These are phyloP conservation scores for Didymellaceae sp. DNA, from an alignment of 2,329 filamentous ascomycete species.

Conservation along the genomic window DNA sequence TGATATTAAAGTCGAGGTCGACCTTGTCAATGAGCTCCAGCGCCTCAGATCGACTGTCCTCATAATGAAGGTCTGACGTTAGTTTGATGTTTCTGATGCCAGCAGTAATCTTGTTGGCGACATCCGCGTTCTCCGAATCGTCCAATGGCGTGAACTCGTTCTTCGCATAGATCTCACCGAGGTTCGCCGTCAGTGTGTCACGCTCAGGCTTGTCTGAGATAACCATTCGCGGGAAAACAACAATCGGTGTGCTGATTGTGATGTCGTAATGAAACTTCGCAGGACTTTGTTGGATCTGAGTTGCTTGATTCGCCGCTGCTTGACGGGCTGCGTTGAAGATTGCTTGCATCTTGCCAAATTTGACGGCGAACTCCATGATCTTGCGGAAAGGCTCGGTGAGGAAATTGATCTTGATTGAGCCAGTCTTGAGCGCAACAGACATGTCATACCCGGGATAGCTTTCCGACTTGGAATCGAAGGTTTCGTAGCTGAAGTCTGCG, in stretches of 20 bases:
- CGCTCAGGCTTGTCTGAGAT: conserved; percentile 71
- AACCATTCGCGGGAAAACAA: conserved; percentile 87
- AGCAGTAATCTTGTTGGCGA: conserved; percentile 87
- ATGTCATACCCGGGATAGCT: conserved; percentile 94
- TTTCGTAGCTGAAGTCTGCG: conserved; percentile 97
- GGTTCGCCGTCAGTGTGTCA: conserved; percentile 87
- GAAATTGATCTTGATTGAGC: conserved; percentile 96
- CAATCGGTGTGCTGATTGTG: conserved; percentile 90
- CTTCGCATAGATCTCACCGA: conserved; percentile 96
- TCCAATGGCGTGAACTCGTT: conserved; percentile 89
- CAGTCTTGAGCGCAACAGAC: conserved; percentile 86
- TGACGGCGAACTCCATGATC: conserved; percentile 96
- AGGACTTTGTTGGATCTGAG: conserved; percentile 87
- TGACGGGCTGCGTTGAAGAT: conserved; percentile 97
- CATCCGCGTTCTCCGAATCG: conserved; percentile 73
- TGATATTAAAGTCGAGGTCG: conserved; percentile 90
- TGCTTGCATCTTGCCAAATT: conserved; percentile 99
- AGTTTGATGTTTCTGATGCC: conserved; percentile 92
- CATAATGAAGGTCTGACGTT: conserved; percentile 87
- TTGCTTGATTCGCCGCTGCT: conserved; percentile 91
- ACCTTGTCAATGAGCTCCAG: conserved; percentile 97
- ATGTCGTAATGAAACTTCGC: conserved; percentile 94
- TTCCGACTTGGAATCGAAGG: conserved; percentile 78
- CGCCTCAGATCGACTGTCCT: conserved; percentile 75
- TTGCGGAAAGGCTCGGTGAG: conserved; percentile 96